Evolutionary conservation across 2,329 filamentous ascomycete species (phyloP), one percentile per base, ranked within the genome.

Genomic region (Stachybotrys elegans): DNA sequence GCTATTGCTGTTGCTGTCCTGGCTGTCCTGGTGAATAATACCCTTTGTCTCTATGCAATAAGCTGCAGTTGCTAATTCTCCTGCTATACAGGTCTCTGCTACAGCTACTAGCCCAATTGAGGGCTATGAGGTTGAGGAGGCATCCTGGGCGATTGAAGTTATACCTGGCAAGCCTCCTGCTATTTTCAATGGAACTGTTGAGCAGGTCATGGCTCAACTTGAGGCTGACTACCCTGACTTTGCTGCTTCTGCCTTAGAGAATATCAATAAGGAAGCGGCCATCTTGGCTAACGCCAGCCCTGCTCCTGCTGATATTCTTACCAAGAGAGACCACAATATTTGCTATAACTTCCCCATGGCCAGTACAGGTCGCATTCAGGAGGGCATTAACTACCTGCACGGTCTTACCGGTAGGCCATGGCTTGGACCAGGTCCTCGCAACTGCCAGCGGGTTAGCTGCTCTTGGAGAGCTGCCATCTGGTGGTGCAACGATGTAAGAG

Each of bases 121-220:
- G 29, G 29, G 29, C 29, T 32, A 32, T 16, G 17, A 13, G 5
- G 29, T 32, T 12, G 14, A 32, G 29, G 29, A 32, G 14, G 5
- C 29, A 5, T 6, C 29, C 29, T 14, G 49, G 39, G 4, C 60
- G 62, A 9, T 60, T 59, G 22, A 78, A 55, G 52, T 70, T 59
- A 56, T 76, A 76, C 12, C 61, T 60, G 16, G 39, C n/a, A 6
- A 31, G 22, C 22, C 21, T 7, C 21, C 23, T 3, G 23, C 31
- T 20, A 12, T 19, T 16, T 16, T 41, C 21, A 41, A 59, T 45
- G 16, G 65, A 65, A 56, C 68, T 76, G 36, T 68, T 50, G 2
- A 72, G 59, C 2, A 47, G 45, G 22, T 41, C 14, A 14, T 27
- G 16, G 39, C 6, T n/a, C 39, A 41, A 27, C 21, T 27, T 4